A percentile compares a stretch with the other conserved stretches of the same genome.
These are phyloP conservation scores for Solanum chacoense DNA, from an alignment of 305 asterid species.

Conservation along the genomic window DNA sequence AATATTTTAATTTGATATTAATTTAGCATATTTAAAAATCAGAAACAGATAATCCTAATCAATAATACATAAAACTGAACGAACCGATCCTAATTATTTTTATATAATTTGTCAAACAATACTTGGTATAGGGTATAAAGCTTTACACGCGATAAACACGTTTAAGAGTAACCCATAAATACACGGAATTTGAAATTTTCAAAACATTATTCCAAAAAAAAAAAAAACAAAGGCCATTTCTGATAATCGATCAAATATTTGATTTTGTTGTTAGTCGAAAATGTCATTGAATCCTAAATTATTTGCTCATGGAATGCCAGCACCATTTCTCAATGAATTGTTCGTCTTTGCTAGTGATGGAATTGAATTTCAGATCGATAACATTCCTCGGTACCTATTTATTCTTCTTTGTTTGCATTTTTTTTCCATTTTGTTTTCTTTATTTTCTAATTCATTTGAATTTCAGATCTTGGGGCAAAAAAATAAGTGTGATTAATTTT, in stretches of 20 bases:
- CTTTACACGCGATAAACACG: background rate
- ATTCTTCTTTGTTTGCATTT: background rate
- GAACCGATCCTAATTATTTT: background rate
- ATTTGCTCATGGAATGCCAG: slow-evolving; percentile 80
- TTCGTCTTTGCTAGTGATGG: slow-evolving; percentile 79
- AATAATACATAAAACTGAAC: too few relatives aligned
- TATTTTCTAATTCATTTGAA: background rate
- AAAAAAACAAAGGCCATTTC: background rate
- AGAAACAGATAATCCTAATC: too few relatives aligned
- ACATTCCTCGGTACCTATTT: slow-evolving; percentile 52
- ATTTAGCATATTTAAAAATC: background rate
- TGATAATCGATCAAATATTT: background rate
- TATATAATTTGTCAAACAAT: background rate
- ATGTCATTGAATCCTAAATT: slow-evolving; percentile 91
- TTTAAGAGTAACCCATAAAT: background rate
- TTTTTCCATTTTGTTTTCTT: background rate
- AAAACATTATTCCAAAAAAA: background rate
- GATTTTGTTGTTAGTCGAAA: background rate
- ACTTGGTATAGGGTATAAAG: background rate
- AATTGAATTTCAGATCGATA: slow-evolving; percentile 82
- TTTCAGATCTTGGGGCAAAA: too few relatives aligned
- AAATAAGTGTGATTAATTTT: too few relatives aligned
- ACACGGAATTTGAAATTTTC: background rate
- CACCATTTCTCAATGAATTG: slow-evolving; percentile 72
- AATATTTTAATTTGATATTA: too few relatives aligned